phyloP scores from a whole-genome alignment of 345 rosid genomes.

The Lepidium africanum region DNA sequence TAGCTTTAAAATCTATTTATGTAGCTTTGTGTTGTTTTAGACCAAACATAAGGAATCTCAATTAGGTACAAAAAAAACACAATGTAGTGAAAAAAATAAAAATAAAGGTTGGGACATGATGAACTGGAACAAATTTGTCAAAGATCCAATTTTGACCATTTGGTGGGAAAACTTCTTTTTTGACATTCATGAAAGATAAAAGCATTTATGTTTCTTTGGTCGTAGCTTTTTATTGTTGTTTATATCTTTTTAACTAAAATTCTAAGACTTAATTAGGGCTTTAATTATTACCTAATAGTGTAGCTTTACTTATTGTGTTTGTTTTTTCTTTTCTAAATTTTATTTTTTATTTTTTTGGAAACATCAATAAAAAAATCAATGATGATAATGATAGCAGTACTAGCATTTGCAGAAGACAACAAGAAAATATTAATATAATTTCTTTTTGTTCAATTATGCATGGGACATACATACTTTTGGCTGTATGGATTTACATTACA shows the following conservation, averaged over 20 bases:
- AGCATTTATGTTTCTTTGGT: slow-evolving; percentile 26
- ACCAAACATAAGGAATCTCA: background rate
- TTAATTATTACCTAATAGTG: slow-evolving; percentile 23
- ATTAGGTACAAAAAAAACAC: too few species aligned
- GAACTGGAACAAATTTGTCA: slow-evolving; percentile 20
- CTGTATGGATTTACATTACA: slow-evolving; percentile 10
- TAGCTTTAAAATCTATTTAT: background rate
- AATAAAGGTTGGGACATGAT: slow-evolving; percentile 7
- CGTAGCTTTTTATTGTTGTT: slow-evolving; percentile 5
- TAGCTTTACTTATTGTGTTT: slow-evolving; percentile 29
- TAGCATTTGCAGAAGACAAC: slow-evolving; percentile 22
- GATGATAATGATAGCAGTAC: slow-evolving; percentile 24
- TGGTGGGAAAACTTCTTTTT: slow-evolving; percentile 26
- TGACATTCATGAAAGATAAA: slow-evolving; percentile 28
- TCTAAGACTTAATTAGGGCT: background rate
- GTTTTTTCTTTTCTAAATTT: background rate
- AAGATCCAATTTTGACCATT: slow-evolving; percentile 30
- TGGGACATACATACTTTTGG: slow-evolving; percentile 28
- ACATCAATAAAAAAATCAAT: slow-evolving; percentile 20
- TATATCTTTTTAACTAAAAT: background rate
- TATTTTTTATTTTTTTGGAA: background rate
- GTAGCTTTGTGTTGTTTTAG: background rate
- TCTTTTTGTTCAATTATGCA: slow-evolving; percentile 30
- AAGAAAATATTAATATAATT: slow-evolving; percentile 4
- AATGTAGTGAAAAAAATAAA: background rate